These are phyloP conservation scores for Saccharomycopsis malanga DNA, from an alignment of 805 yeast genomes.

Conservation along the genomic window DNA sequence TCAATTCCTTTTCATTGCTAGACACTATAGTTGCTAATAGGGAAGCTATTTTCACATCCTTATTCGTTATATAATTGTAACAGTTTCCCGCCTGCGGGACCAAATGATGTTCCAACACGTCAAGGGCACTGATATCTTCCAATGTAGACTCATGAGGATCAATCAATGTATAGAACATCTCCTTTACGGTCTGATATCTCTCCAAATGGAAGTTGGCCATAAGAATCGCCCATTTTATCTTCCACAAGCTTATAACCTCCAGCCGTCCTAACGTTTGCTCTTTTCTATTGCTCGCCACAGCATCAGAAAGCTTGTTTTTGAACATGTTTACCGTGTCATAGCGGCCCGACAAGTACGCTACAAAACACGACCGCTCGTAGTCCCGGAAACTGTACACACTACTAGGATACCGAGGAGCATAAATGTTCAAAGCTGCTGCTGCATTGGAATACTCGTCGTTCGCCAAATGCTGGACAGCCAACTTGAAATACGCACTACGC, in stretches of 20 bases:
- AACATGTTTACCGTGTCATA: neutral
- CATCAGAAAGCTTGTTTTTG: neutral
- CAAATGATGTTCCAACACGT: slow-evolving; percentile 22
- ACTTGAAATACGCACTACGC: neutral
- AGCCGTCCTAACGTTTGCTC: neutral
- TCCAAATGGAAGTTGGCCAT: slow-evolving; percentile 25
- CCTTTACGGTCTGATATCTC: slow-evolving; percentile 23
- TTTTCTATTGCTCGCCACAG: neutral
- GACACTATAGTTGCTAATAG: slow-evolving; percentile 21
- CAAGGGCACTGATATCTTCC: slow-evolving; percentile 22
- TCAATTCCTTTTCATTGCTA: neutral
- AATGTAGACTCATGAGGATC: neutral
- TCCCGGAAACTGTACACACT: slow-evolving; percentile 8
- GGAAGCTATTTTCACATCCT: slow-evolving; percentile 16
- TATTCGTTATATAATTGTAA: slow-evolving; percentile 11
- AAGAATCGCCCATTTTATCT: slow-evolving; percentile 25
- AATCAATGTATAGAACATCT: slow-evolving; percentile 18
- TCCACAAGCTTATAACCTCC: slow-evolving; percentile 27
- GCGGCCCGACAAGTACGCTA: slow-evolving; percentile 3
- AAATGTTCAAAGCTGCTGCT: neutral
- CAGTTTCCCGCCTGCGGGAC: slow-evolving; percentile 19
- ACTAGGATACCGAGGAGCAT: neutral
- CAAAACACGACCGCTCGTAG: slow-evolving; percentile 7
- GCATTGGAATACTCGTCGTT: slow-evolving; percentile 2
- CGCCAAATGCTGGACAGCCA: slow-evolving; percentile 6